Evolutionary conservation across 148 eudicot genomes (phyloP).

Genomic region (Arctostaphylos glauca): DNA sequence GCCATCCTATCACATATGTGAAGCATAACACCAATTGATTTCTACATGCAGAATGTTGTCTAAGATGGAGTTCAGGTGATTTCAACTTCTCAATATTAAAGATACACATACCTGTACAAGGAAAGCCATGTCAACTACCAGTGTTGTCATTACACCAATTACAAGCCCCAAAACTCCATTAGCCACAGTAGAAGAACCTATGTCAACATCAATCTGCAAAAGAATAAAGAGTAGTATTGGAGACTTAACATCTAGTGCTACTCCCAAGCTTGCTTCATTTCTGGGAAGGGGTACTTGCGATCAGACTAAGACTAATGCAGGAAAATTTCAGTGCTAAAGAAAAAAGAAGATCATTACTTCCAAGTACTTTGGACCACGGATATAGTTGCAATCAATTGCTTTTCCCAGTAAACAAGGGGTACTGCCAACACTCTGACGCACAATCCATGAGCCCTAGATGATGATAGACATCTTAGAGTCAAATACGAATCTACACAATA

Average conservation of each 20-base stretch:
- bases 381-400: constrained; percentile 97
- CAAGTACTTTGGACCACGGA: constrained; percentile 86
- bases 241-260: neutral
- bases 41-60: neutral
- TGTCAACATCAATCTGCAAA: constrained; percentile 87
- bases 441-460: constrained; percentile 97
- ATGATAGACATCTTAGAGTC: constrained; percentile 18
- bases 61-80: neutral
- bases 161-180: constrained; percentile 99
- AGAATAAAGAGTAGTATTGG: neutral
- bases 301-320: neutral
- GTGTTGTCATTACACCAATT: constrained; percentile 84
- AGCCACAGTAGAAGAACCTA: constrained; percentile 98
- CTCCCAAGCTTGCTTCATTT: constrained; percentile 7
- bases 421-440: constrained; percentile 98
- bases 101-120: constrained; percentile 82
- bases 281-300: neutral
- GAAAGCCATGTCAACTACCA: constrained; percentile 99
- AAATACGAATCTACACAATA: neutral
- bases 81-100: neutral
- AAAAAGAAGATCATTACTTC: constrained; percentile 51
- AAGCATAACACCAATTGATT: neutral
- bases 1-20: constrained; percentile 7
- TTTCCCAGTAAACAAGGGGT: constrained; percentile 93
- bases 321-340: neutral